Evolutionary conservation across 2,329 filamentous ascomycete species (phyloP).

Genomic region (Podosphaera leucotricha): DNA sequence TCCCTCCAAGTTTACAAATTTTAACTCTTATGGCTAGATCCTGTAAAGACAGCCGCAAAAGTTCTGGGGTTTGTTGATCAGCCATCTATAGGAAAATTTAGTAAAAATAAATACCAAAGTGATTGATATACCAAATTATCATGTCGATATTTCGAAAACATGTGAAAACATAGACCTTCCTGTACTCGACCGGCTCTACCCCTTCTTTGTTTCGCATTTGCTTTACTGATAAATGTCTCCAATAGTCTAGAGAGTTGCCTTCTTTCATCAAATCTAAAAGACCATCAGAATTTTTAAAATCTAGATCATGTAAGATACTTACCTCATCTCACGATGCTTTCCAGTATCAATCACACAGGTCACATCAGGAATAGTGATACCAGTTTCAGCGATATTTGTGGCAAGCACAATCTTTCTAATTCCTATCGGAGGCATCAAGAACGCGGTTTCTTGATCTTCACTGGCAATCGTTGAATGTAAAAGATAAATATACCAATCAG

Average conservation of each 20-base stretch:
- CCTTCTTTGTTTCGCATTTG: slow-evolving; percentile 85
- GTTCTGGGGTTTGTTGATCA: slow-evolving; percentile 88
- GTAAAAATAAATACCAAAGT: not conserved
- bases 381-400: slow-evolving; percentile 95
- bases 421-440: slow-evolving; percentile 60
- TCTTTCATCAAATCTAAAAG: slow-evolving; percentile 52
- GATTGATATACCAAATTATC: slow-evolving; percentile 32
- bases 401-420: slow-evolving; percentile 83
- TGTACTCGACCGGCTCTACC: slow-evolving; percentile 91
- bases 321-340: slow-evolving; percentile 87
- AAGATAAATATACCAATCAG: slow-evolving; percentile 66
- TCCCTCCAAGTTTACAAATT: slow-evolving; percentile 85
- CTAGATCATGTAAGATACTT: not conserved
- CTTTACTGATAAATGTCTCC: slow-evolving; percentile 84
- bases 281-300: slow-evolving; percentile 2
- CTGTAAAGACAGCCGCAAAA: slow-evolving; percentile 80
- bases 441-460: slow-evolving; percentile 88
- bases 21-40: slow-evolving; percentile 91
- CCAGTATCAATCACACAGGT: slow-evolving; percentile 93
- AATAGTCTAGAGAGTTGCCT: slow-evolving; percentile 75
- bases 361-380: slow-evolving; percentile 94
- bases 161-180: slow-evolving; percentile 80
- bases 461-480: slow-evolving; percentile 88
- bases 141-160: slow-evolving; percentile 79
- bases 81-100: slow-evolving; percentile 28